These are phyloP conservation scores for Arbutus unedo DNA, from an alignment of 148 eudicot genomes.

Conservation along the genomic window DNA sequence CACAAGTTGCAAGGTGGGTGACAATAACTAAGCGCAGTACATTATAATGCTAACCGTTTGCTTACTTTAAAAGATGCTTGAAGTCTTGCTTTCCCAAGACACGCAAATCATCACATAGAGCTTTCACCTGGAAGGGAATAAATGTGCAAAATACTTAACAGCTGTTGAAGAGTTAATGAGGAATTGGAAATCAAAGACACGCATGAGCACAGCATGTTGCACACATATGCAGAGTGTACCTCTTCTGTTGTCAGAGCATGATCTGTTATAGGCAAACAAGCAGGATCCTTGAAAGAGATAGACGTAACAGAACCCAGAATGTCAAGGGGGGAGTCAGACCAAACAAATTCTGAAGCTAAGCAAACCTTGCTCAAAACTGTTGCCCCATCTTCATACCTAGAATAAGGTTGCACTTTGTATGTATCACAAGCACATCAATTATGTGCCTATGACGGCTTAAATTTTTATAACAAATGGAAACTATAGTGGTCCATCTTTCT, in stretches of 20 bases:
- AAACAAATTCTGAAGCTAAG: conserved; percentile 74
- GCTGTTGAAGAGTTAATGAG: background rate
- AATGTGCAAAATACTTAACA: background rate
- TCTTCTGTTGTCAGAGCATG: conserved; percentile 75
- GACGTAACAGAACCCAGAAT: conserved; percentile 74
- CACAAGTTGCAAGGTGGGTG: background rate
- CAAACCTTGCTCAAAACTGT: conserved; percentile 64
- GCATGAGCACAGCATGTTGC: background rate
- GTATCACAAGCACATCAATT: background rate
- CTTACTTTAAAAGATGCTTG: conserved; percentile 86
- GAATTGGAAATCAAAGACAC: background rate
- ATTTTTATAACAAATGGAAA: background rate
- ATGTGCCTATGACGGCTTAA: background rate
- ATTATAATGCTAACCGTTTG: background rate
- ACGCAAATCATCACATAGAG: conserved; percentile 82
- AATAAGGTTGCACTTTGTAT: background rate
- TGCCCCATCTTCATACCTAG: conserved; percentile 73
- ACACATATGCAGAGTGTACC: conserved; percentile 33
- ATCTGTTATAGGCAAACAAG: conserved; percentile 56
- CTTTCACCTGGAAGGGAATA: conserved; percentile 48
- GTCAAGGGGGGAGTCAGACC: conserved; percentile 68
- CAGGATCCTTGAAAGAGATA: conserved; percentile 61
- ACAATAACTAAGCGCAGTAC: background rate
- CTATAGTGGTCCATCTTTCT: background rate
- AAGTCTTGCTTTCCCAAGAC: conserved; percentile 92